A percentile compares a stretch with the other conserved stretches of the same genome.
Conservation (phyloP, 2,329 filamentous ascomycete species). For the Clarireedia homoeocarpa region DNA sequence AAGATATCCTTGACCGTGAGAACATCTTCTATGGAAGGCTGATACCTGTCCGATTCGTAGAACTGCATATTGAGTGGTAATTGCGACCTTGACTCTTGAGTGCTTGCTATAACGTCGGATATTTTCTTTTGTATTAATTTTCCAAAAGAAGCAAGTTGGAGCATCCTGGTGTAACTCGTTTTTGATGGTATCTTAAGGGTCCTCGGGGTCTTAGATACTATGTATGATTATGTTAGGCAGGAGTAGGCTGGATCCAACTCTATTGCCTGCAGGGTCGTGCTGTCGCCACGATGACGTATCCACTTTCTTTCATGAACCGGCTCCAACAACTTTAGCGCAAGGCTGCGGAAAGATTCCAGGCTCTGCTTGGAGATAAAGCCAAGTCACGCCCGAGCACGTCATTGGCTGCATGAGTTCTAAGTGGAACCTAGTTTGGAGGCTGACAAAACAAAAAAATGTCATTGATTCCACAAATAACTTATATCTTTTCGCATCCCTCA, state of each 20-base stretch:
- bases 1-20: conserved; percentile 38
- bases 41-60: conserved; percentile 12
- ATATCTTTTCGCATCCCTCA: conserved; percentile 1
- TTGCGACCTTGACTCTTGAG: not conserved
- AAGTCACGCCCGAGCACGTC: conserved; percentile 14
- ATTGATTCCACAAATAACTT: not conserved
- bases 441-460: conserved; percentile 11
- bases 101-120: conserved; percentile 1
- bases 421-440: conserved; percentile 2
- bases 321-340: not conserved
- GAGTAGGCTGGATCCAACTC: not conserved
- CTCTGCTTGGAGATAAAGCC: too few species aligned
- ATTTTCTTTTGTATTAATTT: not conserved
- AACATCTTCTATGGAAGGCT: conserved; percentile 42
- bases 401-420: conserved; percentile 10
- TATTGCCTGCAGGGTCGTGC: not conserved
- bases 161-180: not conserved
- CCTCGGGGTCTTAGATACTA: not conserved
- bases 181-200: not conserved
- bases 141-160: not conserved
- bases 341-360: not conserved
- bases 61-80: conserved; percentile 6
- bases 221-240: not conserved
- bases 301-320: not conserved
- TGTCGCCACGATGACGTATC: not conserved